Base-by-base conservation (phyloP, 805 yeast genomes). In the Pichia scutulata region DNA sequence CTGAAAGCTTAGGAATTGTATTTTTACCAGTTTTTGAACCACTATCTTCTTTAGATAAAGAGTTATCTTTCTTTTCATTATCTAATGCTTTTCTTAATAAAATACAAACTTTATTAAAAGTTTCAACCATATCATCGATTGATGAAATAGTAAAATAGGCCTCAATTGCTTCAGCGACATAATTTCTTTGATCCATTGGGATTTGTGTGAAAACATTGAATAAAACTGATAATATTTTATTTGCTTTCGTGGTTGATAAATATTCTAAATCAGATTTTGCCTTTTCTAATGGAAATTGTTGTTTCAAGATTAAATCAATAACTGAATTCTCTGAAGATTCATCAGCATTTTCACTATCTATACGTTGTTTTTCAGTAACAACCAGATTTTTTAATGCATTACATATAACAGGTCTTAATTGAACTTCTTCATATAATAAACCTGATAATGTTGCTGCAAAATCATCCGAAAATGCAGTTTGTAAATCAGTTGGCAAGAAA, bases 181-280 rank as follows among this genome's bases (percentile, higher is more conserved):
- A 89, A 13, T 88, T 86, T 66, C 98, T 81, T 16, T 89, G 77
- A 48, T 87, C 93, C 39, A 93, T 84, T 43, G 80, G 70, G 12
- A 97, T 89, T 57, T 89, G 90, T n/a, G 92, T 80, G 68, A 86
- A 93, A 18, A 93, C 95, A 60, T 93, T 93, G 74, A 92, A 88
- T 46, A 93, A 71, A 21, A 89, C 97, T 13, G 96, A 85, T 47
- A 93, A 72, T 46, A 93, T 63, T 56, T 93, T 90, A 5, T 86
- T 68, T 6, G 96, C 80, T 30, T 60, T 63, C 55, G 79, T 83
- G 0, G 78, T 49, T 0, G 87, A 70, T 51, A 92, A 70, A 58
- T 79, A 87, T 53, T 78, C 76, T 48, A 89, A 56, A 58, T 85
- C 82, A 45, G 73, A 60, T 48, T 70, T 62, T 2, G 96, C 77